Conservation (phyloP, 805 yeast species). For the Barnettozyma sp. region DNA sequence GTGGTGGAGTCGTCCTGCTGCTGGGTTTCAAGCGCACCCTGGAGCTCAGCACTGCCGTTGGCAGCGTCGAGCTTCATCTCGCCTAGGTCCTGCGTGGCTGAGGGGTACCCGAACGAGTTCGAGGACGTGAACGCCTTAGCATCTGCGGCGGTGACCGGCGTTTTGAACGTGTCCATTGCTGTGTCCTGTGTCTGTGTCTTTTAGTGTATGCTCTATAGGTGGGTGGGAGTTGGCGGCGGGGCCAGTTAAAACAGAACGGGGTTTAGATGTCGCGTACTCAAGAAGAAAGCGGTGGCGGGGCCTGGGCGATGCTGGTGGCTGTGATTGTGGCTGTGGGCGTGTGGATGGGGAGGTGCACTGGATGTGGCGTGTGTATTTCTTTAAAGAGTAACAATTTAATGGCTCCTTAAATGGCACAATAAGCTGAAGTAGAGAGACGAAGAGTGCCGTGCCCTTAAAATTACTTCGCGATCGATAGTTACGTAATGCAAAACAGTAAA, state of each 20-base stretch:
- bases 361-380: not conserved
- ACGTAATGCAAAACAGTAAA: no score
- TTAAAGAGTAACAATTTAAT: conserved; percentile 14
- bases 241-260: no score
- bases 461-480: no score
- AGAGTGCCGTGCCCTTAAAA: no score
- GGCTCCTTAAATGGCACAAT: conserved; percentile 12
- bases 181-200: not conserved
- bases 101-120: conserved; percentile 24
- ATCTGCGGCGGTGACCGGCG: conserved; percentile 26
- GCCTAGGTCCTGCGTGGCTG: conserved; percentile 23
- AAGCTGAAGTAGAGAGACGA: no score
- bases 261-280: no score
- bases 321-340: no score
- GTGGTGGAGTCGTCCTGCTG: conserved; percentile 61
- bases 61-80: conserved; percentile 18
- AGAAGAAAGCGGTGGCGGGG: no score
- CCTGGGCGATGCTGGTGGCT: no score
- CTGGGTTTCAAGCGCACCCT: conserved; percentile 5
- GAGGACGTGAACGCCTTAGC: conserved; percentile 25
- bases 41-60: not conserved
- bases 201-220: not conserved
- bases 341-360: not conserved
- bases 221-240: no score
- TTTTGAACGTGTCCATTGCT: conserved; percentile 23